Conservation (phyloP, 2,329 filamentous ascomycete genomes). For the Cladosporium sp. region DNA sequence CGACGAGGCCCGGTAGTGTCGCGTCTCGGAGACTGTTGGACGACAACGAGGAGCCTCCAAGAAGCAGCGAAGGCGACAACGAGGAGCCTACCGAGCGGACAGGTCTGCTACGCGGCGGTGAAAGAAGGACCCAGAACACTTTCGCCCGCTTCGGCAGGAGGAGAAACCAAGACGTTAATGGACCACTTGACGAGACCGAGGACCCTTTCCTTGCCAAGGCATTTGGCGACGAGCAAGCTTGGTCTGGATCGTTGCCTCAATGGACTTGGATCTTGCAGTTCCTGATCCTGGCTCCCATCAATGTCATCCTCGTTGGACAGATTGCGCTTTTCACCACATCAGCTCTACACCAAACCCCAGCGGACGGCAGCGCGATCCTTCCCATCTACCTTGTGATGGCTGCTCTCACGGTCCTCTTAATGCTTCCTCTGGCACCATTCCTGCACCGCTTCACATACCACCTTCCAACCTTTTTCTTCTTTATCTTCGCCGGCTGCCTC, state of each 20-base stretch:
- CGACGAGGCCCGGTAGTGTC: constrained; percentile 23
- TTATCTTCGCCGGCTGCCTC: constrained; percentile 67
- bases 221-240: constrained; percentile 72
- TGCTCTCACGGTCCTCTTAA: constrained; percentile 60
- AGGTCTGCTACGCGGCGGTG: constrained; percentile 45
- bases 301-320: constrained; percentile 70
- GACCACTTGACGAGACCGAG: constrained; percentile 21
- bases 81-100: constrained; percentile 50
- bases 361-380: constrained; percentile 71
- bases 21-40: constrained; percentile 23
- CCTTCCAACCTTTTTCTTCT: constrained; percentile 67
- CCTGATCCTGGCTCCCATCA: constrained; percentile 69
- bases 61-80: constrained; percentile 26
- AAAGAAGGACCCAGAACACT: constrained; percentile 35
- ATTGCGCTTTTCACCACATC: constrained; percentile 66
- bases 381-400: constrained; percentile 66
- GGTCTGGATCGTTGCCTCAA: constrained; percentile 71
- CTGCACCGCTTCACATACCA: constrained; percentile 81
- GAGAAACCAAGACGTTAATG: constrained; percentile 34
- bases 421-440: constrained; percentile 75
- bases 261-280: constrained; percentile 90
- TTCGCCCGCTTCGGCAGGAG: constrained; percentile 48
- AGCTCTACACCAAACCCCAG: constrained; percentile 70
- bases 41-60: constrained; percentile 9
- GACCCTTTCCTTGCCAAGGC: constrained; percentile 29